Conservation (phyloP, 805 yeast genomes). For the Citeromyces matritensis region DNA sequence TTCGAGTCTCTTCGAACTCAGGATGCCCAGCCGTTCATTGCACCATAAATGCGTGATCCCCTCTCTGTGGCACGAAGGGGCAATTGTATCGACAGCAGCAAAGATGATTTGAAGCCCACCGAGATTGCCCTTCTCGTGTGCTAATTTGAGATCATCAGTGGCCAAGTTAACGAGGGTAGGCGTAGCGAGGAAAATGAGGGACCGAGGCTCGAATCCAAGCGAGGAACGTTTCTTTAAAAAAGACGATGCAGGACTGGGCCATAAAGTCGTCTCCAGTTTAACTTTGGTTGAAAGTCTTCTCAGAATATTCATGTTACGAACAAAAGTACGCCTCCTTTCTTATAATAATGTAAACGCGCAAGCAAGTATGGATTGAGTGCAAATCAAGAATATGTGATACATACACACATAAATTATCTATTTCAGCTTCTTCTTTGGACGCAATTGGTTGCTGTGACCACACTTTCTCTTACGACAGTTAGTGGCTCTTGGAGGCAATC, state of each 20-base stretch:
- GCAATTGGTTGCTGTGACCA: constrained; percentile 99
- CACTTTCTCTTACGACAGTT: constrained; percentile 99
- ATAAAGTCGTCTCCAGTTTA: background rate
- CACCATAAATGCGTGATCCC: constrained; percentile 14
- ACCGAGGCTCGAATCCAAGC: too few relatives aligned
- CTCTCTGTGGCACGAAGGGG: constrained; percentile 7
- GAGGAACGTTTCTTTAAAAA: background rate
- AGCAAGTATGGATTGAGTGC: constrained; percentile 1
- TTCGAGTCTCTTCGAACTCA: constrained; percentile 4
- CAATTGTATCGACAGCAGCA: constrained; percentile 13
- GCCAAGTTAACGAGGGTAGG: too few relatives aligned
- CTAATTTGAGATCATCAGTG: too few relatives aligned
- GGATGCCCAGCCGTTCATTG: constrained; percentile 3
- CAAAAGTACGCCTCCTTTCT: background rate
- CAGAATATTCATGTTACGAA: background rate
- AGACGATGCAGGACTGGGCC: background rate
- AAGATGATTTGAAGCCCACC: constrained; percentile 6
- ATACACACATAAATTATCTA: constrained; percentile 25
- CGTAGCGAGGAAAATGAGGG: too few relatives aligned
- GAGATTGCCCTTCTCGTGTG: too few relatives aligned
- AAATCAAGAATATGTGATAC: constrained; percentile 2
- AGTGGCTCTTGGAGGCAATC: constrained; percentile 99
- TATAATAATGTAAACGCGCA: background rate
- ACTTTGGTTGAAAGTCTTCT: background rate
- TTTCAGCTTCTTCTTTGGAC: constrained; percentile 99